Conservation (phyloP, 371 early-diverging fungal species). For the Parasitella parasitica region DNA sequence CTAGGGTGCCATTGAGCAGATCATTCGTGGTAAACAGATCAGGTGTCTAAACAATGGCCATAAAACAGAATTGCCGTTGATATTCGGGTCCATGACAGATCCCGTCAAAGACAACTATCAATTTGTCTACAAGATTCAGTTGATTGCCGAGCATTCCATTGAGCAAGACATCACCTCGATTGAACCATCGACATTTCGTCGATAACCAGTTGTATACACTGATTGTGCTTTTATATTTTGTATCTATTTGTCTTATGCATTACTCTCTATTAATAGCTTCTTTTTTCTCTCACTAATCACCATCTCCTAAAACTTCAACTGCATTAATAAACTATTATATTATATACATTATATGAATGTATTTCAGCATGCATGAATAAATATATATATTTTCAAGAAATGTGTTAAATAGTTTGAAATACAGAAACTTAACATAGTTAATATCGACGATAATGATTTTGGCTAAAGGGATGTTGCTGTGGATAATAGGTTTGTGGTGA, state of each 20-base stretch:
- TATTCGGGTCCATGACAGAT: conserved; percentile 45
- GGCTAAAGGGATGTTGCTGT: not conserved
- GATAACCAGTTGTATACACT: not conserved
- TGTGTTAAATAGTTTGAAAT: too few relatives aligned
- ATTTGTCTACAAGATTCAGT: conserved; percentile 30
- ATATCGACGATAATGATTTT: not conserved
- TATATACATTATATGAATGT: too few relatives aligned
- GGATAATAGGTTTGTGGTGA: not conserved
- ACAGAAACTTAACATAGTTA: not conserved
- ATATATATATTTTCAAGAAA: too few relatives aligned
- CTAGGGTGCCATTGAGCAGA: conserved; percentile 63
- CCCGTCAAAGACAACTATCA: conserved; percentile 26
- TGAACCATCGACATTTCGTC: conserved; percentile 18
- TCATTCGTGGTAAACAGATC: conserved; percentile 60
- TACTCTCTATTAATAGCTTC: too few relatives aligned
- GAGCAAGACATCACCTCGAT: conserved; percentile 6
- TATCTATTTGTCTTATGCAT: too few relatives aligned
- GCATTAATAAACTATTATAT: too few relatives aligned
- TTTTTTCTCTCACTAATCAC: too few relatives aligned
- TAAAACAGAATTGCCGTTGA: conserved; percentile 39
- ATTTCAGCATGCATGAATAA: too few relatives aligned
- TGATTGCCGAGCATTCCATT: conserved; percentile 5
- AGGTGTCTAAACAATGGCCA: conserved; percentile 54
- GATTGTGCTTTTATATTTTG: not conserved
- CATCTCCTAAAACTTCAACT: too few relatives aligned